Evolutionary conservation across 768 basidiomycete species (phyloP).

Genomic region (Chalciporus pseudorubinellus): DNA sequence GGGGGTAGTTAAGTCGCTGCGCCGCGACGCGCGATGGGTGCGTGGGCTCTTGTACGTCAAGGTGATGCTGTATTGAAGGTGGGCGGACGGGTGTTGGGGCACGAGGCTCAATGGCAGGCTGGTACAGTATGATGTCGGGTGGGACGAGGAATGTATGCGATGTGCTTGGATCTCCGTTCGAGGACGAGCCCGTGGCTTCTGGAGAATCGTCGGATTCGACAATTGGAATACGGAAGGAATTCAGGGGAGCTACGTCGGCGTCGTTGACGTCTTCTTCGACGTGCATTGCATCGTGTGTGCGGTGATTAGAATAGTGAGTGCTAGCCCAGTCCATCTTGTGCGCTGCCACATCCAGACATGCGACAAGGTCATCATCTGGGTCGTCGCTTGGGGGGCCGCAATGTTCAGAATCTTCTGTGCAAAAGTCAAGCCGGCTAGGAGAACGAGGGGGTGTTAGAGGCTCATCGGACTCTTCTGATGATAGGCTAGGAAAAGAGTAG

Average conservation of each 20-base stretch:
- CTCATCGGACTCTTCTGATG: conserved; percentile 16
- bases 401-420: conserved; percentile 5
- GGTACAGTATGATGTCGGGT: conserved; percentile 14
- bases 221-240: neutral
- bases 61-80: conserved; percentile 3
- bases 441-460: conserved; percentile 39
- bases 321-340: conserved; percentile 14
- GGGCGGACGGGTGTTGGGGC: conserved; percentile 26
- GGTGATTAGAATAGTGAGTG: neutral
- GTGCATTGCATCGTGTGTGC: neutral
- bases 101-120: conserved; percentile 15
- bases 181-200: conserved; percentile 11
- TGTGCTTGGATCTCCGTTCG: conserved; percentile 11
- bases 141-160: conserved; percentile 9
- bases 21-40: conserved; percentile 9
- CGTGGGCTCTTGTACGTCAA: neutral
- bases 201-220: neutral
- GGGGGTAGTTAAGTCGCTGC: conserved; percentile 44
- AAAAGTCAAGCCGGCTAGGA: conserved; percentile 48
- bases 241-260: neutral
- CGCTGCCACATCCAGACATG: neutral
- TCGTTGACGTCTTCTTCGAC: conserved; percentile 10
- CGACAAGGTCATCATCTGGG: neutral
- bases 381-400: neutral
- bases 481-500: conserved; percentile 4